phyloP scores from a whole-genome alignment of 306 rosid species.

The Vigna nakashimae region DNA sequence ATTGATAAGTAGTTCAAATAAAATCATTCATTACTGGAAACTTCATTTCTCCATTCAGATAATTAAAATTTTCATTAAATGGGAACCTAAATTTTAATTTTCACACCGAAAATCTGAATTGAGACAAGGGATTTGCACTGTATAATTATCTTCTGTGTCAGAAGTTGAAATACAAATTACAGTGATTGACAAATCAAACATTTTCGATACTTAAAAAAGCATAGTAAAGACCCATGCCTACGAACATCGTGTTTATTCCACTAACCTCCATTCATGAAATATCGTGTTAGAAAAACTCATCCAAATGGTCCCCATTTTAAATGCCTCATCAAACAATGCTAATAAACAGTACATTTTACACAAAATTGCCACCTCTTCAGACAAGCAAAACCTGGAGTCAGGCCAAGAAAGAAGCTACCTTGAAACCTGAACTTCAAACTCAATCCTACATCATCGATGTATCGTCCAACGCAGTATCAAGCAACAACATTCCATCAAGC shows the following conservation, averaged over 20 bases:
- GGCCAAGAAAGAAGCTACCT: slow-evolving; percentile 21
- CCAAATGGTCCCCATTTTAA: neutral
- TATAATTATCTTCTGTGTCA: neutral
- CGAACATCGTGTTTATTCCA: neutral
- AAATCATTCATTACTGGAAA: neutral
- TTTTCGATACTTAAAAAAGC: neutral
- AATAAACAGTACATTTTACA: slow-evolving; percentile 29
- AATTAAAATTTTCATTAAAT: neutral
- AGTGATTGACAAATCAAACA: neutral
- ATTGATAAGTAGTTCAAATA: neutral
- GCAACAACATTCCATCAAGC: neutral
- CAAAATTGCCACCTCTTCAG: slow-evolving; percentile 8
- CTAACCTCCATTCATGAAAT: neutral
- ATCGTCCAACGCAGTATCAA: neutral
- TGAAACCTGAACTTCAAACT: neutral
- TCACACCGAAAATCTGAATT: slow-evolving; percentile 9
- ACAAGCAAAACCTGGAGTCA: neutral
- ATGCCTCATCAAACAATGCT: neutral
- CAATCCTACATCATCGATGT: neutral
- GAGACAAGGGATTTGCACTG: slow-evolving; percentile 4
- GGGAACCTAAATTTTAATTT: slow-evolving; percentile 11
- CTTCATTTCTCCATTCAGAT: neutral
- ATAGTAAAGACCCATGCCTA: neutral
- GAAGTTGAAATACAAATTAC: neutral
- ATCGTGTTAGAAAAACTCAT: neutral